Percentiles rank a stretch among this genome's conserved stretches.
phyloP scores from a whole-genome alignment of 805 yeast species.

The Ogataea kodamae region DNA sequence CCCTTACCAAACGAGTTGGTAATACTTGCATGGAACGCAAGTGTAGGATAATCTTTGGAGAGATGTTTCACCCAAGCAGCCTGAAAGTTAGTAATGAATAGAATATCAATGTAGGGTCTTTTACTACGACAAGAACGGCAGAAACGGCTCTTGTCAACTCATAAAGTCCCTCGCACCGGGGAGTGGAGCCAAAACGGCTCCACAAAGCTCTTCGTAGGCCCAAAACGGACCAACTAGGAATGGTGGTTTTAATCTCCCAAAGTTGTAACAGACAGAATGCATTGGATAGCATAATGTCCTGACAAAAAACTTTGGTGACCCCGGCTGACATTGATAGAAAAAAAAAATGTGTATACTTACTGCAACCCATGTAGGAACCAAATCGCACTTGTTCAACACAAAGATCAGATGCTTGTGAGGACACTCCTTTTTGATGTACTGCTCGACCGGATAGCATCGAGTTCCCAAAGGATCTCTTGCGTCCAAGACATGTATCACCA shows the following conservation, averaged over 20 bases:
- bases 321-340: conserved; percentile 9
- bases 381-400: conserved; percentile 94
- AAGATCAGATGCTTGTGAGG: conserved; percentile 95
- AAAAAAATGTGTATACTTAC: conserved; percentile 57
- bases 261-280: conserved; percentile 90
- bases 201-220: conserved; percentile 29
- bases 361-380: conserved; percentile 99
- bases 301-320: conserved; percentile 81
- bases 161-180: conserved; percentile 53
- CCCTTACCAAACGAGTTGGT: conserved; percentile 98
- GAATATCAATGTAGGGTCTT: conserved; percentile 62
- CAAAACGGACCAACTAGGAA: conserved; percentile 50
- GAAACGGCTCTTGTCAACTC: conserved; percentile 67
- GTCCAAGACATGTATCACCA: conserved; percentile 91
- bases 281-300: conserved; percentile 54
- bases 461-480: conserved; percentile 98
- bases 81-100: conserved; percentile 38
- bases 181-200: conserved; percentile 43
- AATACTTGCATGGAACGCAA: conserved; percentile 97
- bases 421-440: conserved; percentile 87
- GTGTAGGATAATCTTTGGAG: conserved; percentile 87
- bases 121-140: conserved; percentile 76
- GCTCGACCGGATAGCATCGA: conserved; percentile 89
- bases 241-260: conserved; percentile 82
- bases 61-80: conserved; percentile 98